Evolutionary conservation across 192 early-diverging fungal genomes (phyloP), one percentile per base, ranked within the genome.

Genomic region (Linnemannia zychae): DNA sequence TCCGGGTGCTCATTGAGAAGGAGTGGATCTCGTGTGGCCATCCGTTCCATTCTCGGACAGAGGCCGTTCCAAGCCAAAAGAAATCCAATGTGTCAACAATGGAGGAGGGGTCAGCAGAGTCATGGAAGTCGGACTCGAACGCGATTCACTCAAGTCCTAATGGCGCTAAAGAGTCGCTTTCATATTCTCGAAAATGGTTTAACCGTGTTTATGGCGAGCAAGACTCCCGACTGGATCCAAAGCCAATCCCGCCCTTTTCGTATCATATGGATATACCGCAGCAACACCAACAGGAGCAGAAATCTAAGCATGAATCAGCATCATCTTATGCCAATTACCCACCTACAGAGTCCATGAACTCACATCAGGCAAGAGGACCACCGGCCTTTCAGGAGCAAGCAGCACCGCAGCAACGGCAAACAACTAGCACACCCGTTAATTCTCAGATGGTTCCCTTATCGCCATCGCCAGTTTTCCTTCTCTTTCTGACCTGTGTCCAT

Each of bases 11-110:
- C 20, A 89, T 89, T 18, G 88, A 89, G 34, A 89, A 89, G 37
- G 88, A 89, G 67, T 89, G 88, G 88, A 74, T 87, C 3, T 79
- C 82, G 47, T 72, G 74, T 53, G 88, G 88, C 1, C 88, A 89
- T 38, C 88, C 85, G 34, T 89, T 89, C 44, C 78, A 84, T 34
- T 77, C 88, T 1, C 66, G 88, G 22, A 77, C 85, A 16, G 77
- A 75, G n/a, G 38, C 72, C 0, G 20, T 7, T 1, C n/a, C 83
- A 24, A 73, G 13, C 24, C 53, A 74, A 50, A 75, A 66, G 34
- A 84, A 78, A 36, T 31, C 31, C 24, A 28, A 6, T 4, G n/a
- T 36, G 17, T 37, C 50, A 34, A 31, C 34, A 15, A 24, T 22
- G 44, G 72, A 73, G 7, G 72, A 75, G 5, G 53, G 65, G n/a